A percentile compares a stretch with the other conserved stretches of the same genome.
Conservation (phyloP, 805 yeast species). For the Wilhelminamyces savonicus region DNA sequence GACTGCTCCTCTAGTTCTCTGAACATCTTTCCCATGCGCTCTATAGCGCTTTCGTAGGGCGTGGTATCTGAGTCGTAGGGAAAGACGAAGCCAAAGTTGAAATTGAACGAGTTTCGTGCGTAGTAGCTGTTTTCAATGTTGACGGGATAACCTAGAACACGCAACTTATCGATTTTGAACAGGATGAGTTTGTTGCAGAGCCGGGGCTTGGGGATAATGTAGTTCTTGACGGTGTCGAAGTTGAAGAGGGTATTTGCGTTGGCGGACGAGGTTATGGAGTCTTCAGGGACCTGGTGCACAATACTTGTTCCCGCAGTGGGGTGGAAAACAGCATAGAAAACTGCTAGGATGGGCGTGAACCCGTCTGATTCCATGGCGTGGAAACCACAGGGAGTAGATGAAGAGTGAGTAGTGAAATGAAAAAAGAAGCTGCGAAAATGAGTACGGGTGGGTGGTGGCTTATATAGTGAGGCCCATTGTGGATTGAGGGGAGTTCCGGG, state of each 20-base stretch:
- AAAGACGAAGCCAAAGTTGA: slow-evolving; percentile 90
- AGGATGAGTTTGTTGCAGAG: slow-evolving; percentile 79
- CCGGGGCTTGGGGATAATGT: slow-evolving; percentile 89
- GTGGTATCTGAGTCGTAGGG: slow-evolving; percentile 74
- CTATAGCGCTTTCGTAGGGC: slow-evolving; percentile 81
- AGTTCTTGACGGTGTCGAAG: slow-evolving; percentile 83
- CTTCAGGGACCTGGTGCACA: slow-evolving; percentile 82
- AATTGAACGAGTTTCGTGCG: slow-evolving; percentile 86
- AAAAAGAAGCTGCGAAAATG: too few relatives aligned
- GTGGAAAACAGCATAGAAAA: slow-evolving; percentile 88
- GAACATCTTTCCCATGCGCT: slow-evolving; percentile 83
- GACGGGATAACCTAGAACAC: slow-evolving; percentile 86
- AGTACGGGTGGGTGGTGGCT: too few relatives aligned
- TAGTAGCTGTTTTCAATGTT: slow-evolving; percentile 68
- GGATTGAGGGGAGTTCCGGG: too few relatives aligned
- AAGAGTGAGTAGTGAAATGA: too few relatives aligned
- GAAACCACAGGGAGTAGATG: too few relatives aligned
- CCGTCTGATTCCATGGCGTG: too few relatives aligned
- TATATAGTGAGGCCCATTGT: too few relatives aligned
- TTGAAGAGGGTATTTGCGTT: slow-evolving; percentile 40
- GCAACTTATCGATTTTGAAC: slow-evolving; percentile 59
- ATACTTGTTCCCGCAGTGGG: slow-evolving; percentile 95
- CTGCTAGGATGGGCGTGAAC: slow-evolving; percentile 81
- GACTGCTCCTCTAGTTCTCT: slow-evolving; percentile 86
- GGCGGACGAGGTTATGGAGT: slow-evolving; percentile 41